Evolutionary conservation across 2,329 filamentous ascomycete species (phyloP), one percentile per base, ranked within the genome.

Genomic region (Phaeosphaeriaceae sp.): DNA sequence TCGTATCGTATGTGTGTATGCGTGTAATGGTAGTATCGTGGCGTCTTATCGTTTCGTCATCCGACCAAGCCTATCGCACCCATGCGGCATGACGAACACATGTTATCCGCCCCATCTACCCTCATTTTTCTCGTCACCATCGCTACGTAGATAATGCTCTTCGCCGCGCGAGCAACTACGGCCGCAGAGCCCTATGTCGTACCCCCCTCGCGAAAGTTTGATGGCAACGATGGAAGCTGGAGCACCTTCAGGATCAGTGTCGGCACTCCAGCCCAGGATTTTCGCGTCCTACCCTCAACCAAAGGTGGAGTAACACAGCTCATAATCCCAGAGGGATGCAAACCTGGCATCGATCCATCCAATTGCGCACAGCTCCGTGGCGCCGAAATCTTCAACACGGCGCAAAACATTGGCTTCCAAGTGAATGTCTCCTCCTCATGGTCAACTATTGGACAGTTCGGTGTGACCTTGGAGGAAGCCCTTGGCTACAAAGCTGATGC

Each of bases 161-260:
- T 66, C 42, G 57, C 52, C 28, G 55, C 50, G 33, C 63, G 63
- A 50, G 56, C 49, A 23, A 46, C 53, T 9, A 36, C 51, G 35
- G 43, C 56, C 15, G 54, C 61, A 16, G 35, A 48, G 46, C 68
- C 69, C 8, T 72, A 71, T 51, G 61, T 62, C 26, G 65, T 73
- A 11, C 69, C 65, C 26, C 59, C 66, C 5, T 68, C 69, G 18
- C 52, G 66, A 40, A 47, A 65, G 21, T 74, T 74, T 52, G 72
- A 76, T 30, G 74, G 74, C 40, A 68, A 73, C 45, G 74, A 77
- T 60, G 74, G 75, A 2, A 58, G 49, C 36, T 77, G 75, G 75
- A 75, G 71, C 37, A 73, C 73, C 2, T 77, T 77, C 56, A 61
- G 65, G n/a, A 61, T 76, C 30, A 67, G 62, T 37, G 70, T 76